These are phyloP conservation scores for Penicillium goetzii DNA, from an alignment of 495 filamentous ascomycete genomes.

Conservation along the genomic window DNA sequence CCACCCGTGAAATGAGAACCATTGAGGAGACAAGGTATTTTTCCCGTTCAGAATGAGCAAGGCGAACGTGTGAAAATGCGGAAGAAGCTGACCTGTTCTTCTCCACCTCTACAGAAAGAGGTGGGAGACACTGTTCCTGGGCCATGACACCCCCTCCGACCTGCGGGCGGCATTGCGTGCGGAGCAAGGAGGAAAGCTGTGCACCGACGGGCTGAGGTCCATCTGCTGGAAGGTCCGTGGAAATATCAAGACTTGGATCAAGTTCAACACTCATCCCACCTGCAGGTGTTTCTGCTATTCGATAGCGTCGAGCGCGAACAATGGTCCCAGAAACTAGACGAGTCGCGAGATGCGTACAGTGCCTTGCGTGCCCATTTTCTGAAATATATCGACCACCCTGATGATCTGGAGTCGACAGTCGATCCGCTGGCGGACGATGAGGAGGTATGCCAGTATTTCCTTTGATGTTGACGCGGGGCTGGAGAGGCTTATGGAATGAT, in stretches of 20 bases:
- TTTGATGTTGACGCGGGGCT: background rate
- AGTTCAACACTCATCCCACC: conserved; percentile 20
- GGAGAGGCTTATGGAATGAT: conserved; percentile 11
- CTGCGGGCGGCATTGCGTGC: conserved; percentile 68
- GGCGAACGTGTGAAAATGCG: background rate
- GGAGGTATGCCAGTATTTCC: conserved; percentile 57
- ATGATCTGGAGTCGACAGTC: conserved; percentile 69
- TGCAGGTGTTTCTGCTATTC: conserved; percentile 80
- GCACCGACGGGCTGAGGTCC: conserved; percentile 75
- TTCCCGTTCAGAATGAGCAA: background rate
- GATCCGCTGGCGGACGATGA: conserved; percentile 90
- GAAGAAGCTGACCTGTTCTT: conserved; percentile 7
- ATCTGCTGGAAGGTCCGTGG: conserved; percentile 86
- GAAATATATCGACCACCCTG: conserved; percentile 77
- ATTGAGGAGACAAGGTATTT: conserved; percentile 64
- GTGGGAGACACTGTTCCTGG: conserved; percentile 69
- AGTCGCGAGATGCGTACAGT: conserved; percentile 73
- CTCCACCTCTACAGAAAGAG: conserved; percentile 46
- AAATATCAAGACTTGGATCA: background rate
- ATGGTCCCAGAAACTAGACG: conserved; percentile 69
- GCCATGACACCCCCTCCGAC: conserved; percentile 62
- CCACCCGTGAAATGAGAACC: conserved; percentile 59
- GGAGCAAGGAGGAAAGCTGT: conserved; percentile 58
- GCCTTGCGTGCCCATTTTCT: conserved; percentile 74
- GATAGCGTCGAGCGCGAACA: conserved; percentile 63